Percentiles rank a stretch among this genome's conserved stretches.
Evolutionary conservation across 1,139 yeast species (phyloP).

Genomic region (Suhomyces chickasaworum): DNA sequence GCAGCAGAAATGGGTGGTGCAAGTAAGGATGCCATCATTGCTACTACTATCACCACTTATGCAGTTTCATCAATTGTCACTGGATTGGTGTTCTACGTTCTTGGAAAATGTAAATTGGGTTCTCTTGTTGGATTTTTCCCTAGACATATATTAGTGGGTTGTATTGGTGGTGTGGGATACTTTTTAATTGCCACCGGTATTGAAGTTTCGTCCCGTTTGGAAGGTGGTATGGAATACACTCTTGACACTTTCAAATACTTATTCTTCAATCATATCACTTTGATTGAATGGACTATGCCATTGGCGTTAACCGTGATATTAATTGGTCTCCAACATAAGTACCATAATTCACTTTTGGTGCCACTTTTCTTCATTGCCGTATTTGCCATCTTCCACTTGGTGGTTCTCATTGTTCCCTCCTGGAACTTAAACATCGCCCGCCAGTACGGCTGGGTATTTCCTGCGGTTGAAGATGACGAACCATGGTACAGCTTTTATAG

Average conservation of each 20-base stretch:
- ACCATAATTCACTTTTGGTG: slow-evolving; percentile 74
- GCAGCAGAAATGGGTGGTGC: slow-evolving; percentile 55
- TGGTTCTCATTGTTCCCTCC: slow-evolving; percentile 65
- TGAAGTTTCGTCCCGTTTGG: slow-evolving; percentile 81
- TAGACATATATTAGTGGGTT: slow-evolving; percentile 91
- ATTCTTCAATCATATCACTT: slow-evolving; percentile 36
- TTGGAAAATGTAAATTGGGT: slow-evolving; percentile 83
- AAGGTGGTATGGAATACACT: slow-evolving; percentile 70
- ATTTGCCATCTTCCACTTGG: slow-evolving; percentile 65
- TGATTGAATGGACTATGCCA: slow-evolving; percentile 77
- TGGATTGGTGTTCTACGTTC: slow-evolving; percentile 71
- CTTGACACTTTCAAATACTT: slow-evolving; percentile 55
- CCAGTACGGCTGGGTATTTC: slow-evolving; percentile 81
- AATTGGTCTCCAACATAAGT: slow-evolving; percentile 60
- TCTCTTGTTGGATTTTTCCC: slow-evolving; percentile 93
- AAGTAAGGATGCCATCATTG: slow-evolving; percentile 60
- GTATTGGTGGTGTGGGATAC: slow-evolving; percentile 98
- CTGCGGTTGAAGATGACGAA: slow-evolving; percentile 61
- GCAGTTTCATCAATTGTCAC: slow-evolving; percentile 84
- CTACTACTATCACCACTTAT: slow-evolving; percentile 86
- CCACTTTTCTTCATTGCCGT: slow-evolving; percentile 80
- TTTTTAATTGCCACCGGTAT: slow-evolving; percentile 87
- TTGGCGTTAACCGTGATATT: slow-evolving; percentile 61
- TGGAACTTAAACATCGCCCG: slow-evolving; percentile 66
- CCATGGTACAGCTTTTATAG: slow-evolving; percentile 90